Base-by-base conservation (phyloP, 768 basidiomycete genomes). In the Calocybe gangraenosa region DNA sequence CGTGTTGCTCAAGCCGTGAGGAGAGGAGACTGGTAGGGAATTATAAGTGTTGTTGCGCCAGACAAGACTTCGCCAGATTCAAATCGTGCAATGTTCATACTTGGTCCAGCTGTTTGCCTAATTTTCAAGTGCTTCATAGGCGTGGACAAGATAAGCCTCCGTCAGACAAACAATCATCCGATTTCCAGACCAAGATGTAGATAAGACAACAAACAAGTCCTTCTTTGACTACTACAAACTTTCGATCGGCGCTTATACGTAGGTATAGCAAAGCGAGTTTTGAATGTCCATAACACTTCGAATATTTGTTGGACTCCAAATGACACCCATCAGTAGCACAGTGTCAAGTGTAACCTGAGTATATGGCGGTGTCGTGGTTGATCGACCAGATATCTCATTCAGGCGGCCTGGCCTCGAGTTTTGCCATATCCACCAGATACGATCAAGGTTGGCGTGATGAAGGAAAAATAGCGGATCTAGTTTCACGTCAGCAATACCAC, bases 341-440 rank as follows among this genome's bases (percentile, higher is more conserved):
- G 19, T 45, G 15, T 42, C 42, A 11, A 70, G 50, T 0, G 67
- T 67, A 17, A 68, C 59, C 22, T 66, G 58, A 9, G 42, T 37
- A 30, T 55, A 60, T 0, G 67, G 66, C 17, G 52, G 50, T 0
- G 55, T 59, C 13, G 51, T 49, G 1, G 55, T 59, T 11, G 65
- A 55, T 7, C 59, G 61, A n/a, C 69, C 69, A 4, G 68, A 65
- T 2, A 70, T 62, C 8, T 65, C 63, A 18, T 57, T 58, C 4
- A 70, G 39, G n/a, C 66, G 62, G 3, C 45, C 47, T 2, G 50
- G 45, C 21, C 63, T 50, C 34, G 55, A 44, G 20, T 49, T 47
- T 35, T 67, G 66, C 70, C 70, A 72, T 7, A 51, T 35, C 67
- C 66, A 68, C 69, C 69, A 70, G 1, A 72, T 56, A n/a, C 68